Evolutionary conservation across 2,329 filamentous ascomycete species (phyloP).

Genomic region (Rosellinia necatrix): DNA sequence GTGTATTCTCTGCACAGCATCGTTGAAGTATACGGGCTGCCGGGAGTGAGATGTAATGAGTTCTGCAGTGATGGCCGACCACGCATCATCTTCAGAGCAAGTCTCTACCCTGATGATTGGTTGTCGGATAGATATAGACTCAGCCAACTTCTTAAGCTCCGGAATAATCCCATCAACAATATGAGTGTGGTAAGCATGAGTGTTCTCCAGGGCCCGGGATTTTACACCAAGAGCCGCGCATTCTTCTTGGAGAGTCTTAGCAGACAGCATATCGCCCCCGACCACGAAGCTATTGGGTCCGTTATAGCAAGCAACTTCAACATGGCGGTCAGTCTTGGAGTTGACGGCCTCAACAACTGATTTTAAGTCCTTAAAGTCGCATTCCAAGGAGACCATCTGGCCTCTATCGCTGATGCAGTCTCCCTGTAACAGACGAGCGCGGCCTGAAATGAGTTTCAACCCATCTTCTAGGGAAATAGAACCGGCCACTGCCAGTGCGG

Average conservation of each 20-base stretch:
- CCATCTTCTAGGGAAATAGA: conserved; percentile 39
- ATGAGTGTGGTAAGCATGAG: conserved; percentile 34
- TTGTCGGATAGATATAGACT: conserved; percentile 13
- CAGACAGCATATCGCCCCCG: conserved; percentile 18
- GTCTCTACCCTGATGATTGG: conserved; percentile 28
- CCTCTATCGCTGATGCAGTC: conserved; percentile 29
- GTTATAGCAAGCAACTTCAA: conserved; percentile 34
- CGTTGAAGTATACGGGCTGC: conserved; percentile 22
- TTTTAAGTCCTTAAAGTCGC: not conserved
- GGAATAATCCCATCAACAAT: conserved; percentile 28
- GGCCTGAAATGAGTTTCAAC: conserved; percentile 37
- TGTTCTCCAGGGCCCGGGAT: conserved; percentile 25
- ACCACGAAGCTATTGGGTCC: conserved; percentile 29
- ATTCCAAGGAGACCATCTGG: conserved; percentile 7
- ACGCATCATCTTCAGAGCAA: conserved; percentile 18
- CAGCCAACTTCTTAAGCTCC: conserved; percentile 13
- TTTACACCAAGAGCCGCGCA: not conserved
- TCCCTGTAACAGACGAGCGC: conserved; percentile 41
- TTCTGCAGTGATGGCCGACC: conserved; percentile 7
- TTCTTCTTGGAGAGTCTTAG: conserved; percentile 20
- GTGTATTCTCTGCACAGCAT: conserved; percentile 15
- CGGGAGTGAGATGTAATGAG: conserved; percentile 10
- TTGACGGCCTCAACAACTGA: conserved; percentile 1
- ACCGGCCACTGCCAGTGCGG: conserved; percentile 43
- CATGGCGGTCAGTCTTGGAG: conserved; percentile 12